Evolutionary conservation across 2,329 filamentous ascomycete genomes (phyloP), one percentile per base, ranked within the genome.

Genomic region (Orbilia javanica): DNA sequence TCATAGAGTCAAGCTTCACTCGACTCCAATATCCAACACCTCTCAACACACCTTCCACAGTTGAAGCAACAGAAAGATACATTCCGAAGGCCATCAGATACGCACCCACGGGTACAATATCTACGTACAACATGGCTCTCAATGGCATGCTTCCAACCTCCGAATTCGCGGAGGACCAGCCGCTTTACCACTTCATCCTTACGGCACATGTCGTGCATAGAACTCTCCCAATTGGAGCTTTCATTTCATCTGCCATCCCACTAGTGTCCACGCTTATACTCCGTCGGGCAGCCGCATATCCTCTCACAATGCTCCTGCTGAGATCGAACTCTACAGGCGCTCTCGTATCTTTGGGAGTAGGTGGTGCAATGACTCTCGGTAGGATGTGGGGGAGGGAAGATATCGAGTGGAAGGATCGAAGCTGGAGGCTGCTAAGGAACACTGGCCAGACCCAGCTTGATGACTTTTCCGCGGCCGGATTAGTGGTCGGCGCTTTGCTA

Each of bases 331-430:
- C 86, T 7, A 84, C 84, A 1, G 87, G 86, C 68, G 85, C 85
- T 3, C 68, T 87, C 1, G 79, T 87, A 27, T 87, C 86, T 0
- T 85, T 84, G 0, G 77, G 88, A 0, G 83, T 87, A 25, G 83
- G 83, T 1, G 27, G 53, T 39, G 73, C 86, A 3, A 86, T 84
- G 79, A 84, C 88, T 3, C 82, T 83, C 29, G 84, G 81, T 0
- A 84, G 86, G 1, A 91, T 91, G 89, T 84, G 84, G 66, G 88
- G 87, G 0, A 85, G 85, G 15, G 86, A 89, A 80, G 85, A 87
- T 46, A 88, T 91, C 34, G 89, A 91, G 83, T 91, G 89, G 89
- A 83, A 87, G 81, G 89, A 91, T 81, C 85, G 90, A 18, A 86
- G 87, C 70, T 91, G 89, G 89, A 84, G 90, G 31, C 81, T 92